Conservation (phyloP, 305 asterid genomes). For the Petunia hybrid region DNA sequence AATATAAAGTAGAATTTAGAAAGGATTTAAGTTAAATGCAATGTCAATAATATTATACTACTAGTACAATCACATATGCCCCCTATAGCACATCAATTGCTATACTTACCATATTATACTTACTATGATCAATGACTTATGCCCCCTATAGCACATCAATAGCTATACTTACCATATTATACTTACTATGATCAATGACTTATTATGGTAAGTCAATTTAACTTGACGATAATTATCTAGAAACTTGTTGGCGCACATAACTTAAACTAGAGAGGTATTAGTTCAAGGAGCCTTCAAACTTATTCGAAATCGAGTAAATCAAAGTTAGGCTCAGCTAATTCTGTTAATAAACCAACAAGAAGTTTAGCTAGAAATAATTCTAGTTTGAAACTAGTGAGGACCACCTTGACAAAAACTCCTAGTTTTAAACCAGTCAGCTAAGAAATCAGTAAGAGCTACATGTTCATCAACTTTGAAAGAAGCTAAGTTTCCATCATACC, state of each 20-base stretch:
- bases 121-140: too few relatives aligned
- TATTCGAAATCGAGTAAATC: conserved; percentile 36
- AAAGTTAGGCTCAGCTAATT: conserved; percentile 35
- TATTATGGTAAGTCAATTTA: conserved; percentile 91
- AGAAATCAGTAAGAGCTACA: conserved; percentile 61
- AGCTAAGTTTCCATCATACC: conserved; percentile 72
- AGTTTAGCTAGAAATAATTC: conserved; percentile 34
- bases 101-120: too few relatives aligned
- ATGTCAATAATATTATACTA: conserved; percentile 38
- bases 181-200: too few relatives aligned
- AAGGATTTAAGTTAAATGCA: too few relatives aligned
- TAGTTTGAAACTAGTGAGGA: conserved; percentile 52
- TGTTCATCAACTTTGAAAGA: conserved; percentile 87
- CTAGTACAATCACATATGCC: too few relatives aligned
- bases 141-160: too few relatives aligned
- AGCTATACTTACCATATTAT: too few relatives aligned
- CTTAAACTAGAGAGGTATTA: conserved; percentile 63
- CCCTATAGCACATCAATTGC: too few relatives aligned
- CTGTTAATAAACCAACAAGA: conserved; percentile 46
- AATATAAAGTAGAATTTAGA: conserved; percentile 31
- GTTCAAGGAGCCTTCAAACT: conserved; percentile 43
- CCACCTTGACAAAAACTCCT: conserved; percentile 57
- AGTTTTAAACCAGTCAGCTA: conserved; percentile 65
- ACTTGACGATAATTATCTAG: too few relatives aligned
- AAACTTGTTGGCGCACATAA: too few relatives aligned